A percentile compares a stretch with the other conserved stretches of the same genome.
Evolutionary conservation across 2,329 filamentous ascomycete genomes (phyloP).

Genomic region (Phaeoacremonium minimum): DNA sequence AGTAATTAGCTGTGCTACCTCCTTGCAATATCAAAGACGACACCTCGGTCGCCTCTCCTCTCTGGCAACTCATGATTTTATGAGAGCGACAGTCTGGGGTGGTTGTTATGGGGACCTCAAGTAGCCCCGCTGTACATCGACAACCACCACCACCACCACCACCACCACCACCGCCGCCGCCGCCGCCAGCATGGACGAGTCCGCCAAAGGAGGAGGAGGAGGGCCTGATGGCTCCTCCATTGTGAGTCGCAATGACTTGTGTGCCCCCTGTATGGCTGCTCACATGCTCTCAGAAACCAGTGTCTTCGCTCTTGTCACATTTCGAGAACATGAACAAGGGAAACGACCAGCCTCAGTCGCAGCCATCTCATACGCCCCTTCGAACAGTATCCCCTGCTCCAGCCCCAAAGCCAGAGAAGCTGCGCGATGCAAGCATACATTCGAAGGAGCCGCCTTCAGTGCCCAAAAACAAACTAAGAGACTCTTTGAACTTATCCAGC

Average conservation of each 20-base stretch:
- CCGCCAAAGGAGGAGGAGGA: slow-evolving; percentile 4
- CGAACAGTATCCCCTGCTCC: slow-evolving; percentile 27
- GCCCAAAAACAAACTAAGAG: slow-evolving; percentile 32
- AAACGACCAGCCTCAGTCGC: slow-evolving; percentile 26
- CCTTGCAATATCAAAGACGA: no score
- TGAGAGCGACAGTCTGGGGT: slow-evolving; percentile 16
- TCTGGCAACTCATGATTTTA: slow-evolving; percentile 13
- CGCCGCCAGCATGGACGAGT: slow-evolving; percentile 1
- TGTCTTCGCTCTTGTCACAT: slow-evolving; percentile 74
- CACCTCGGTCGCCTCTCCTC: no score
- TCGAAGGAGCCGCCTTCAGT: slow-evolving; percentile 25
- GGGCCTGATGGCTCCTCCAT: slow-evolving; percentile 75
- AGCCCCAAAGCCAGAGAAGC: slow-evolving; percentile 33
- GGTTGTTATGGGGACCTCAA: slow-evolving; percentile 30
- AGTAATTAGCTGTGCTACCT: no score
- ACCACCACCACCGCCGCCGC: not conserved
- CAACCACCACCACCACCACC: slow-evolving; percentile 15
- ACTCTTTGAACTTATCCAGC: slow-evolving; percentile 1
- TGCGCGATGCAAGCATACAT: slow-evolving; percentile 33
- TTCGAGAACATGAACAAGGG: slow-evolving; percentile 71
- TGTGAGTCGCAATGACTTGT: slow-evolving; percentile 38
- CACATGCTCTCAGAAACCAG: slow-evolving; percentile 60
- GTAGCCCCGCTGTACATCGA: slow-evolving; percentile 14
- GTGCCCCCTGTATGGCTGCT: slow-evolving; percentile 16
- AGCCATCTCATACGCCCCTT: slow-evolving; percentile 24